phyloP scores from a whole-genome alignment of 177 flowering plant genomes.

The Vitis hybrid region DNA sequence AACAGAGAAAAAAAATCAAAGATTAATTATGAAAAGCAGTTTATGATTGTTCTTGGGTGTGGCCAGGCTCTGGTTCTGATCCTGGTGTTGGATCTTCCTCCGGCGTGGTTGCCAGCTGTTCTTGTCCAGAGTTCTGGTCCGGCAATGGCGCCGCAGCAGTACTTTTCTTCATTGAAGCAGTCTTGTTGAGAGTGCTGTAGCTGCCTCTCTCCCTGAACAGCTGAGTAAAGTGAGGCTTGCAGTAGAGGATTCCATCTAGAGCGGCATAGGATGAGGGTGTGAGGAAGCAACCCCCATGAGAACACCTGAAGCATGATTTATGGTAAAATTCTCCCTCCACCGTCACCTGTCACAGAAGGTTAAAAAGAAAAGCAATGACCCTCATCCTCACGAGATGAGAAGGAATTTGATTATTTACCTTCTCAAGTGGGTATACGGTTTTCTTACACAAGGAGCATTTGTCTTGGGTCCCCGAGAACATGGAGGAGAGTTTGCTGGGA shows the following conservation, averaged over 20 bases:
- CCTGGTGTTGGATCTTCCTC: too few relatives aligned
- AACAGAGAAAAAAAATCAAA: too few relatives aligned
- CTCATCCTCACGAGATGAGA: not conserved
- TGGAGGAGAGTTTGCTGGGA: conserved; percentile 45
- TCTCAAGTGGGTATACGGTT: conserved; percentile 62
- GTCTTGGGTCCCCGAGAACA: conserved; percentile 64
- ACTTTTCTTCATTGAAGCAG: conserved; percentile 43
- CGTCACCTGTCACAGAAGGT: conserved; percentile 46
- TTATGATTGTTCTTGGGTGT: too few relatives aligned
- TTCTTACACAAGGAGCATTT: conserved; percentile 53
- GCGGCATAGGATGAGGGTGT: conserved; percentile 73
- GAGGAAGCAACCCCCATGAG: conserved; percentile 72
- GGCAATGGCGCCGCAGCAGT: not conserved
- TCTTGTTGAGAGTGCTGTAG: conserved; percentile 53
- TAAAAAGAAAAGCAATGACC: not conserved
- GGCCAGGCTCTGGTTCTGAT: too few relatives aligned
- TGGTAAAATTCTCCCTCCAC: conserved; percentile 78
- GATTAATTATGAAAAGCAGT: too few relatives aligned
- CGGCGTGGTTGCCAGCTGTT: too few relatives aligned
- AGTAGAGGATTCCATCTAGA: conserved; percentile 69
- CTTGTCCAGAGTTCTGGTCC: too few relatives aligned
- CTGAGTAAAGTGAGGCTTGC: conserved; percentile 81
- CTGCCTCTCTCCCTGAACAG: conserved; percentile 78
- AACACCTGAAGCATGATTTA: conserved; percentile 73
- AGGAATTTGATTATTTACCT: conserved; percentile 27